Evolutionary conservation across 2,329 filamentous ascomycete genomes (phyloP), one percentile per base, ranked within the genome.

Genomic region (Elsinoe fawcettii): DNA sequence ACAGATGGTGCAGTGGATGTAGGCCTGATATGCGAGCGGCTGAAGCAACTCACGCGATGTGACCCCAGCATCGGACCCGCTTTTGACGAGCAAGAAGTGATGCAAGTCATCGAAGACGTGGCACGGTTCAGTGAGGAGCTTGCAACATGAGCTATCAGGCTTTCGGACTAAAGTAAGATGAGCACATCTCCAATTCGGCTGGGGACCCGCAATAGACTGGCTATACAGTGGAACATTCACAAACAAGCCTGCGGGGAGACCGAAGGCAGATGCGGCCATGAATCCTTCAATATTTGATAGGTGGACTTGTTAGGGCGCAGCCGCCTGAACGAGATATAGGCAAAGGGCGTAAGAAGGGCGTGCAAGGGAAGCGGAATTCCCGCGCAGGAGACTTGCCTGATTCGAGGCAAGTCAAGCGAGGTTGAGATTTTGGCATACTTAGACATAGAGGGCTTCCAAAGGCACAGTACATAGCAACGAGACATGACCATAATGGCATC

Each of bases 61-160:
- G 88, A 96, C 71, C 91, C 90, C 1, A 86, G 90, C 16, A 55
- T 43, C 67, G 75, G 91, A 0, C 91, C 91, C 1, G 90, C 93
- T 39, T 96, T 96, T 65, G 85, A 87, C 60, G 91, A 96, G 70
- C 74, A 80, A 22, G 81, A 83, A 44, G 85, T 97, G 14, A 71
- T 83, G 43, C 75, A 78, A 60, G 89, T 88, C 14, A 91, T 97
- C 62, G 81, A 89, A 69, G 80, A 86, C 65, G 92, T 90, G 66
- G 85, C 55, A 39, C 44, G 44, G 20, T 49, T 49, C 23, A 49
- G 27, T 18, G 44, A 49, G 30, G 49, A 43, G 2, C 20, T 43
- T 16, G n/a, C 5, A 8, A 23, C 16, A 7, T 43, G 30, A 32
- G 30, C 12, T 12, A 32, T 32, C 6, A 32, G 30, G 6, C 12